These are phyloP conservation scores for Pichia sp. DNA, from an alignment of 1,139 yeast genomes.

Conservation along the genomic window DNA sequence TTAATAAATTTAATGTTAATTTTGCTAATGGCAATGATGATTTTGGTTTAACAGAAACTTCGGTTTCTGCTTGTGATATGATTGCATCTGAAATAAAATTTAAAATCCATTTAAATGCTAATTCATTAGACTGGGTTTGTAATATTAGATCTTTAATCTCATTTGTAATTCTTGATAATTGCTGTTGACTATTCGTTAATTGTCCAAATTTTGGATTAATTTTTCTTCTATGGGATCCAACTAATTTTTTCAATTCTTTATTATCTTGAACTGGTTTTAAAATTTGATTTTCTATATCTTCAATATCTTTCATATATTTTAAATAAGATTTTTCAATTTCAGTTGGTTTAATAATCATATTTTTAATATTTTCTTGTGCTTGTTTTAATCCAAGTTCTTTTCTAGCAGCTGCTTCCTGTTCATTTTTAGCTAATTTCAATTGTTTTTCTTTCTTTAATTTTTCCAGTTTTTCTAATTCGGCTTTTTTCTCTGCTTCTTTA, in stretches of 20 bases:
- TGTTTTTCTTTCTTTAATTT: constrained; percentile 22
- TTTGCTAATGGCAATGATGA: constrained; percentile 78
- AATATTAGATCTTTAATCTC: constrained; percentile 48
- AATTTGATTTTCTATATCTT: constrained; percentile 52
- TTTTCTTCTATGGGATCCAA: constrained; percentile 52
- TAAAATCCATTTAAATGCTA: constrained; percentile 65
- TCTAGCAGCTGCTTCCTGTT: constrained; percentile 18
- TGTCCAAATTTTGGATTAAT: constrained; percentile 91
- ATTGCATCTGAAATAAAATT: constrained; percentile 81
- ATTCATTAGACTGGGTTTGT: constrained; percentile 39
- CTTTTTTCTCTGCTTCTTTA: constrained; percentile 21
- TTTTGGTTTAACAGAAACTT: constrained; percentile 72
- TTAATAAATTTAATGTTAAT: constrained; percentile 50
- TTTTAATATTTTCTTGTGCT: constrained; percentile 17
- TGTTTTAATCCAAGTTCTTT: constrained; percentile 16
- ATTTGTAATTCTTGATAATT: constrained; percentile 44
- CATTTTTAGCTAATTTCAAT: constrained; percentile 20
- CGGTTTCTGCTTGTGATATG: constrained; percentile 89
- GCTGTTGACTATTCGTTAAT: constrained; percentile 63
- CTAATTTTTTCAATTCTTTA: constrained; percentile 37
- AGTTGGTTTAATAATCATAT: constrained; percentile 32
- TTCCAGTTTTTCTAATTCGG: constrained; percentile 16
- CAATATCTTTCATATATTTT: constrained; percentile 51
- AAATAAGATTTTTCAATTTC: constrained; percentile 42
- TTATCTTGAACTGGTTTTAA: constrained; percentile 46